A percentile compares a stretch with the other conserved stretches of the same genome.
Conservation (phyloP, 768 basidiomycete genomes). For the Pulveroboletus sp. region DNA sequence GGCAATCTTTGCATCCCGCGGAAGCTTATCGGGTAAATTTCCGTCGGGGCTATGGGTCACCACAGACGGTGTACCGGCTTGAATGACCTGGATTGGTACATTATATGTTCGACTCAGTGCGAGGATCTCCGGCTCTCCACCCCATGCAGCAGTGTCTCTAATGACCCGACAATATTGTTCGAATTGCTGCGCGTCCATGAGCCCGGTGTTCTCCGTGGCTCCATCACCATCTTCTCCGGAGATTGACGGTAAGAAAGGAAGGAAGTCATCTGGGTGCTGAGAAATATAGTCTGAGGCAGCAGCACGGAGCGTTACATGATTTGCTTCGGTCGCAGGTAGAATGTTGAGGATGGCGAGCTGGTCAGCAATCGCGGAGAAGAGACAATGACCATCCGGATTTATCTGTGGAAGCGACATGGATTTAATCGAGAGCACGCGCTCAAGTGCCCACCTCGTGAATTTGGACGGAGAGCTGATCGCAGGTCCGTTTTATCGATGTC, state of each 20-base stretch:
- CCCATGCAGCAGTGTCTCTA: conserved; percentile 88
- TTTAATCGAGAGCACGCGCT: neutral
- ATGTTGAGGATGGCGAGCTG: conserved; percentile 78
- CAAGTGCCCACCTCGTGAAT: conserved; percentile 55
- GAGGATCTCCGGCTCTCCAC: conserved; percentile 95
- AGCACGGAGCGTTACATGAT: conserved; percentile 57
- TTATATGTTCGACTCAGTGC: conserved; percentile 81
- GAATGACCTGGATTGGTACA: conserved; percentile 88
- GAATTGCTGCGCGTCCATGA: conserved; percentile 70
- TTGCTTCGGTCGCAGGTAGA: conserved; percentile 54
- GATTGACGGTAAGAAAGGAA: conserved; percentile 84
- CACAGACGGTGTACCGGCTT: conserved; percentile 74
- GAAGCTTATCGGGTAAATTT: conserved; percentile 23
- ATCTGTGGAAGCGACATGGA: conserved; percentile 58
- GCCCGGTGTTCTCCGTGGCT: conserved; percentile 53
- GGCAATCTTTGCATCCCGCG: conserved; percentile 41
- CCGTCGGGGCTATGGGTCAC: conserved; percentile 75
- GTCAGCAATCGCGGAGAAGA: conserved; percentile 92
- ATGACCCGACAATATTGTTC: conserved; percentile 74
- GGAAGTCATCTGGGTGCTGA: conserved; percentile 82
- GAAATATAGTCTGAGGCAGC: conserved; percentile 81
- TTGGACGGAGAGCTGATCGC: conserved; percentile 62
- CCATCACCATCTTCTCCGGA: conserved; percentile 69
- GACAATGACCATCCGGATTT: conserved; percentile 93
- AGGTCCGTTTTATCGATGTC: conserved; percentile 57